Conservation (phyloP, 768 basidiomycete species). For the Naganishia randhawae region DNA sequence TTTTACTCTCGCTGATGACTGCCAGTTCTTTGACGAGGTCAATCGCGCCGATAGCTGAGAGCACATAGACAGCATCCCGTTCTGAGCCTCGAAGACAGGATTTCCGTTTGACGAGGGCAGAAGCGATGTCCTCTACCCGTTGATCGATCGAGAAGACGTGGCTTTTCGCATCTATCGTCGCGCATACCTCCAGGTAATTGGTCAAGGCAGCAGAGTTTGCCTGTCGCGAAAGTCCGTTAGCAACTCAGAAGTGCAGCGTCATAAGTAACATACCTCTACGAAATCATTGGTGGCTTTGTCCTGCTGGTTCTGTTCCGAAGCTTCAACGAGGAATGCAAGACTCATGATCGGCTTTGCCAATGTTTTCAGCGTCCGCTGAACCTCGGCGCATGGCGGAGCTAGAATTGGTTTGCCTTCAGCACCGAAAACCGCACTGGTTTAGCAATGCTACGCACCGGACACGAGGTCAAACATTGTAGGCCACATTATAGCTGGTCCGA, state of each 20-base stretch:
- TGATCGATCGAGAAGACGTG: conserved; percentile 5
- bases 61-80: background rate
- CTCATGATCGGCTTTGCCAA: conserved; percentile 26
- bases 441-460: background rate
- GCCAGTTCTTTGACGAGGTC: conserved; percentile 1
- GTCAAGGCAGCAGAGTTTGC: conserved; percentile 8
- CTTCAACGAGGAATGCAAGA: conserved; percentile 24
- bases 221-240: background rate
- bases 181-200: conserved; percentile 9
- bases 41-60: conserved; percentile 1
- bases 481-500: conserved; percentile 28
- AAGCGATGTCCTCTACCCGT: conserved; percentile 11
- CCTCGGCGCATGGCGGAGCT: conserved; percentile 8
- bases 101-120: conserved; percentile 11
- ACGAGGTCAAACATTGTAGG: conserved; percentile 20
- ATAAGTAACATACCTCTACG: background rate
- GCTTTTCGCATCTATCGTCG: background rate
- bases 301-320: conserved; percentile 15
- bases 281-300: conserved; percentile 6
- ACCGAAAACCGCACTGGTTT: background rate
- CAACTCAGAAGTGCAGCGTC: background rate
- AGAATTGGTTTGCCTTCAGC: background rate
- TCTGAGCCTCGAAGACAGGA: background rate
- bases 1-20: background rate
- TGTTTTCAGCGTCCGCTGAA: conserved; percentile 16